A percentile compares a stretch with the other conserved stretches of the same genome.
Evolutionary conservation across 2,329 filamentous ascomycete genomes (phyloP).

Genomic region (Seiridium unicorne): DNA sequence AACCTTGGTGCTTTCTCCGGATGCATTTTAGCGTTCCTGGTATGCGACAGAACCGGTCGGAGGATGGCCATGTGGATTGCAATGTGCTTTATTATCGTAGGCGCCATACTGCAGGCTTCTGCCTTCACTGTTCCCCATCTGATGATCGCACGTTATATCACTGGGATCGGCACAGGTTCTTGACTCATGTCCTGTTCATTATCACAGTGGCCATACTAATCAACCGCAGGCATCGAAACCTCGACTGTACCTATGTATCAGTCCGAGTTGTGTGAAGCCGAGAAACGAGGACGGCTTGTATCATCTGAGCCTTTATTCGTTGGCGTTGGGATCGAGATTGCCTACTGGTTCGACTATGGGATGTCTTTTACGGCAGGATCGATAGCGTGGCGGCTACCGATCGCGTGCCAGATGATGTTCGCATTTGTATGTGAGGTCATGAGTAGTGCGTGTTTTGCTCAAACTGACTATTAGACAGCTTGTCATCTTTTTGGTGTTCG

Average conservation of each 20-base stretch:
- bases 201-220: not conserved
- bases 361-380: slow-evolving; percentile 24
- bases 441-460: not conserved
- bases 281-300: slow-evolving; percentile 40
- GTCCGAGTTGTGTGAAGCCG: slow-evolving; percentile 40
- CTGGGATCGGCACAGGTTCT: slow-evolving; percentile 6
- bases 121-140: slow-evolving; percentile 9
- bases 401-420: slow-evolving; percentile 30
- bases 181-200: too few relatives aligned
- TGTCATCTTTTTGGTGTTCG: slow-evolving; percentile 23
- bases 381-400: slow-evolving; percentile 29
- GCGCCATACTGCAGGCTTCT: slow-evolving; percentile 7
- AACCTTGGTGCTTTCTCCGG: slow-evolving; percentile 11
- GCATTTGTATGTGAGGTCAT: slow-evolving; percentile 15
- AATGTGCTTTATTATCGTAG: slow-evolving; percentile 12
- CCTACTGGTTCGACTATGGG: slow-evolving; percentile 31
- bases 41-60: slow-evolving; percentile 9
- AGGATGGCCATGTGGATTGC: slow-evolving; percentile 9
- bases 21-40: slow-evolving; percentile 4
- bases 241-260: slow-evolving; percentile 40
- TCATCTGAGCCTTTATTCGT: slow-evolving; percentile 32
- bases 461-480: not conserved
- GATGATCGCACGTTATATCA: slow-evolving; percentile 9
- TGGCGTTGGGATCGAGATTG: slow-evolving; percentile 23
- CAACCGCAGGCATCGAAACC: slow-evolving; percentile 17